A percentile compares a stretch with the other conserved stretches of the same genome.
phyloP scores from a whole-genome alignment of 1,284 basidiomycete genomes.

The Ustilago crameri region DNA sequence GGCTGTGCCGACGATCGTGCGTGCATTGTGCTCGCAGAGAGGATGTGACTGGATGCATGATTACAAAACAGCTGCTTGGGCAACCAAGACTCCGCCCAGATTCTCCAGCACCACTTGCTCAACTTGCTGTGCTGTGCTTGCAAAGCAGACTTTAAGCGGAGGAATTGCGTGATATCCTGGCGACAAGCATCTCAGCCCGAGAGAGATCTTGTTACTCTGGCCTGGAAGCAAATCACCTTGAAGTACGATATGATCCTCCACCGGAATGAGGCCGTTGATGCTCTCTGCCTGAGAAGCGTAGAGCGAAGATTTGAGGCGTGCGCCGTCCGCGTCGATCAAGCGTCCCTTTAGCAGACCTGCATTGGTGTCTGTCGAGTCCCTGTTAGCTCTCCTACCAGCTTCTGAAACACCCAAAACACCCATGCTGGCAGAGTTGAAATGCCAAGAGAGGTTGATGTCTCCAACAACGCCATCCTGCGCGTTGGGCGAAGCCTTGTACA shows the following conservation, averaged over 20 bases:
- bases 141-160: slow-evolving; percentile 9
- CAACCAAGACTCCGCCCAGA: slow-evolving; percentile 20
- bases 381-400: background rate
- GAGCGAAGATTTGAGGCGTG: slow-evolving; percentile 12
- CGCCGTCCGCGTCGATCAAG: slow-evolving; percentile 30
- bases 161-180: slow-evolving; percentile 24
- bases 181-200: slow-evolving; percentile 23
- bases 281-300: slow-evolving; percentile 10
- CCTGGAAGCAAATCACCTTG: slow-evolving; percentile 1
- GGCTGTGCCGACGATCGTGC: too few relatives aligned
- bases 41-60: too few relatives aligned
- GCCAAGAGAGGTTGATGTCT: slow-evolving; percentile 18
- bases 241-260: slow-evolving; percentile 7
- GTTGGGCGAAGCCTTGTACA: slow-evolving; percentile 4
- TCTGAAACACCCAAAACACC: background rate
- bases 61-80: slow-evolving; percentile 15
- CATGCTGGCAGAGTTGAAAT: background rate
- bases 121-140: background rate
- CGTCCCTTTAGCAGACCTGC: slow-evolving; percentile 3
- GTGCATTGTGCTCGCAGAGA: too few relatives aligned
- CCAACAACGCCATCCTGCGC: background rate
- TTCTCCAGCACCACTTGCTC: slow-evolving; percentile 9
- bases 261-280: slow-evolving; percentile 17
- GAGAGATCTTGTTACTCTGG: slow-evolving; percentile 12
- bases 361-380: slow-evolving; percentile 16